Conservation (phyloP, 306 rosid genomes). For the Prunus dulcis region DNA sequence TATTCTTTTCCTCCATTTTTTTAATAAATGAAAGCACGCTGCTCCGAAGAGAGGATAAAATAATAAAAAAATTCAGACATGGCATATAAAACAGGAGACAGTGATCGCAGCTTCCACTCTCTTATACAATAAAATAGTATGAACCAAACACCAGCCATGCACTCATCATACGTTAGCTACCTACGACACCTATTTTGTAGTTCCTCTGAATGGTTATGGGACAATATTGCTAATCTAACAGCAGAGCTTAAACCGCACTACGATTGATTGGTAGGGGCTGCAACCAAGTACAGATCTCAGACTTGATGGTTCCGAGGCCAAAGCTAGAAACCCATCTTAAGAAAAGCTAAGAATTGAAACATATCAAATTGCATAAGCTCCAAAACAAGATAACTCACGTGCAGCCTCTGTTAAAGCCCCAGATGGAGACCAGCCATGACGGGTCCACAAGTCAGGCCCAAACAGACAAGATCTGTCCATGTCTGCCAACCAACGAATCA, state of each 20-base stretch:
- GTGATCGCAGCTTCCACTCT: not conserved
- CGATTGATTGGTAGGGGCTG: not conserved
- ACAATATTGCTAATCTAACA: not conserved
- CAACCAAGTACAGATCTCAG: not conserved
- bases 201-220: not conserved
- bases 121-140: not conserved
- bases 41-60: not conserved
- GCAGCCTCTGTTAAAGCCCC: too few relatives aligned
- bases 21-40: not conserved
- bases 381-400: too few relatives aligned
- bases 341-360: not conserved
- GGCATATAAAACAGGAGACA: not conserved
- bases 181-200: not conserved
- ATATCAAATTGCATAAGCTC: not conserved
- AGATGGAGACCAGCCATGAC: too few relatives aligned
- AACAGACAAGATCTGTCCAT: too few relatives aligned
- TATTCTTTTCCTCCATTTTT: not conserved
- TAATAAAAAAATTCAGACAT: not conserved
- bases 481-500: too few relatives aligned
- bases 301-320: not conserved
- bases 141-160: not conserved
- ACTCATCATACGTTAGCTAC: not conserved
- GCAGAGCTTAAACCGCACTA: not conserved
- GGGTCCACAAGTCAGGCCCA: too few relatives aligned
- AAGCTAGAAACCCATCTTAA: not conserved